phyloP scores from a whole-genome alignment of 1,284 basidiomycete genomes.

The Cryptococcus hybrid region DNA sequence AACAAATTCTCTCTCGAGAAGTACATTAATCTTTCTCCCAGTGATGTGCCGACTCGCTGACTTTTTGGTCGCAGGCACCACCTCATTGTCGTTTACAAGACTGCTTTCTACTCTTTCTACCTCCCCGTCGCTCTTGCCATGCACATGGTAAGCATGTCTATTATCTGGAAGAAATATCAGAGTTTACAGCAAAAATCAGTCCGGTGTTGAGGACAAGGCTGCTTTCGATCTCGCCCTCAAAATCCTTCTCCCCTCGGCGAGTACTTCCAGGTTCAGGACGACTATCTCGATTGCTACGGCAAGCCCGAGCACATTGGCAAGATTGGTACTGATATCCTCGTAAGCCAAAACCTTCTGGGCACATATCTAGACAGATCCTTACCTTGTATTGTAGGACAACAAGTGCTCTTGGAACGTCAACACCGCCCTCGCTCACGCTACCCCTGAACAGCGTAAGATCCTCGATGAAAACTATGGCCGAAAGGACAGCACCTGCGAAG shows the following conservation, averaged over 20 bases:
- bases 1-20: slow-evolving; percentile 77
- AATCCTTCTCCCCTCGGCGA: slow-evolving; percentile 84
- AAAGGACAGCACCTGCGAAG: slow-evolving; percentile 67
- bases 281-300: slow-evolving; percentile 91
- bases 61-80: slow-evolving; percentile 62
- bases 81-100: slow-evolving; percentile 96
- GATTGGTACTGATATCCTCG: slow-evolving; percentile 94
- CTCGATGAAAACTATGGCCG: slow-evolving; percentile 79
- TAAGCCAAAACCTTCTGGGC: slow-evolving; percentile 49
- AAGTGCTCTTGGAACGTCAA: slow-evolving; percentile 99
- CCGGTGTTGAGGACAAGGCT: slow-evolving; percentile 64
- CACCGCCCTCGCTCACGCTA: slow-evolving; percentile 70
- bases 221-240: slow-evolving; percentile 77
- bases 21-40: slow-evolving; percentile 51
- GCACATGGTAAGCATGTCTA: slow-evolving; percentile 55
- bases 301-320: slow-evolving; percentile 93
- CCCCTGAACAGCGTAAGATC: slow-evolving; percentile 59
- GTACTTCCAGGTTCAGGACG: slow-evolving; percentile 99
- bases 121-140: slow-evolving; percentile 95
- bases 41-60: slow-evolving; percentile 42
- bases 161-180: neutral
- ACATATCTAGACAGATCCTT: neutral
- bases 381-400: slow-evolving; percentile 65
- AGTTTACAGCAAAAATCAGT: slow-evolving; percentile 17
- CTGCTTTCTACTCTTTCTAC: slow-evolving; percentile 96